These are phyloP conservation scores for Leishmania braziliensis DNA, from an alignment of 208 protist genomes.

Conservation along the genomic window DNA sequence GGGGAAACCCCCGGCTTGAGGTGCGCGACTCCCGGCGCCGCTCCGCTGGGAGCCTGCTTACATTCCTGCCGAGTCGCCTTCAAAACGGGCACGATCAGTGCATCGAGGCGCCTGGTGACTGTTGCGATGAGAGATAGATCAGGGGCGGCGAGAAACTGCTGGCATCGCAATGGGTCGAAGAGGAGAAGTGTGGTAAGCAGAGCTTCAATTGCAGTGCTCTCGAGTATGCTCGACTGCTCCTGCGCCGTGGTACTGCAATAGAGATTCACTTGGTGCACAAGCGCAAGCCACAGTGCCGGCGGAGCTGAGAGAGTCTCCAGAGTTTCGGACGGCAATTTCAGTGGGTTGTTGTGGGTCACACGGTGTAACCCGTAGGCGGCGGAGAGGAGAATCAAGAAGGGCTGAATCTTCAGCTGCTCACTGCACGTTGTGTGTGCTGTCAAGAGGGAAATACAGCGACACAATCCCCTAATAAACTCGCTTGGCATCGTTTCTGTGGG, in stretches of 20 bases:
- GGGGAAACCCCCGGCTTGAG: neutral
- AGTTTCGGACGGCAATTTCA: conserved; percentile 16
- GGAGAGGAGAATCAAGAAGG: conserved; percentile 58
- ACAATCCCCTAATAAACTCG: conserved; percentile 1
- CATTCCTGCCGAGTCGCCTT: neutral
- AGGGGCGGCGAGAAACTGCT: conserved; percentile 1
- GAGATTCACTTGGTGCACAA: conserved; percentile 50
- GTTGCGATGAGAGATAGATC: conserved; percentile 8
- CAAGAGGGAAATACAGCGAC: conserved; percentile 26
- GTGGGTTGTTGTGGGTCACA: conserved; percentile 21
- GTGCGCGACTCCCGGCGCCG: neutral
- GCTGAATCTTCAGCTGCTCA: conserved; percentile 71
- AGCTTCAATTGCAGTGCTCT: conserved; percentile 8
- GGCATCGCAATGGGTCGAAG: conserved; percentile 16
- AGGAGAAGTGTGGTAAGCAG: conserved; percentile 31
- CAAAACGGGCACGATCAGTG: conserved; percentile 13
- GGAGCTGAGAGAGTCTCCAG: conserved; percentile 35
- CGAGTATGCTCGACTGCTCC: neutral
- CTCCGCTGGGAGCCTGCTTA: neutral
- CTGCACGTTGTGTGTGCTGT: conserved; percentile 29
- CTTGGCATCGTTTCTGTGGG: neutral
- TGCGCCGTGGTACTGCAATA: neutral
- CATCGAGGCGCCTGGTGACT: conserved; percentile 4
- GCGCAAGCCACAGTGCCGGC: conserved; percentile 49
- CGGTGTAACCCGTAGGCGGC: conserved; percentile 63